These are phyloP conservation scores for Lyophyllum decastes DNA, from an alignment of 768 basidiomycete species.

Conservation along the genomic window DNA sequence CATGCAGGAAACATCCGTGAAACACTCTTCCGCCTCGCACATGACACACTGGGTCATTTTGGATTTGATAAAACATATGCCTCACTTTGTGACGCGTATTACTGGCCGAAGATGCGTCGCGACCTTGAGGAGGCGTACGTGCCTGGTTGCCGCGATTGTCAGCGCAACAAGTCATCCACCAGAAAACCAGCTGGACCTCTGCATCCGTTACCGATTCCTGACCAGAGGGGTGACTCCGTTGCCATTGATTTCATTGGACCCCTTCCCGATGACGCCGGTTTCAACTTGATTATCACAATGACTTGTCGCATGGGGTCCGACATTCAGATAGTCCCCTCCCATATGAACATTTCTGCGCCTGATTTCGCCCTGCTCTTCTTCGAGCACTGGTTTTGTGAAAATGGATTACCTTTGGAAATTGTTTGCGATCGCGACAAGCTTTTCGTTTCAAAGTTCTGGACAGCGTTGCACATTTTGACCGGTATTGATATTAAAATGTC, in stretches of 20 bases:
- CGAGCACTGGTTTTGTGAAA: conserved; percentile 33
- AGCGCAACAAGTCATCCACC: no score
- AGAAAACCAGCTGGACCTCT: not conserved
- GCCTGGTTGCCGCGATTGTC: not conserved
- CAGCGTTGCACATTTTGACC: conserved; percentile 12
- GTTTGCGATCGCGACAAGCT: conserved; percentile 18
- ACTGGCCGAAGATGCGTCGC: no score
- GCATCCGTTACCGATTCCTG: conserved; percentile 20
- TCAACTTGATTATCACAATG: conserved; percentile 24
- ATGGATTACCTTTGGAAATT: conserved; percentile 31
- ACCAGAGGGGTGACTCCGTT: conserved; percentile 14
- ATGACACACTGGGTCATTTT: no score
- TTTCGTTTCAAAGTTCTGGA: conserved; percentile 30
- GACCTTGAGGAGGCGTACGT: no score
- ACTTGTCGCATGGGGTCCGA: conserved; percentile 26
- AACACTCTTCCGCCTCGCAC: no score
- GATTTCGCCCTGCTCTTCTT: conserved; percentile 25
- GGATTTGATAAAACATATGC: no score
- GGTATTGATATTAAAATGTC: conserved; percentile 22
- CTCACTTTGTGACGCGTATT: no score
- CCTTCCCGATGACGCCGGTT: conserved; percentile 9
- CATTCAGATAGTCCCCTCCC: conserved; percentile 16
- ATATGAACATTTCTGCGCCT: conserved; percentile 9
- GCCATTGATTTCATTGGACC: conserved; percentile 26
- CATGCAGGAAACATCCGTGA: no score